phyloP scores from a whole-genome alignment of 257 asterid genomes.

The Penstemon eatonii region DNA sequence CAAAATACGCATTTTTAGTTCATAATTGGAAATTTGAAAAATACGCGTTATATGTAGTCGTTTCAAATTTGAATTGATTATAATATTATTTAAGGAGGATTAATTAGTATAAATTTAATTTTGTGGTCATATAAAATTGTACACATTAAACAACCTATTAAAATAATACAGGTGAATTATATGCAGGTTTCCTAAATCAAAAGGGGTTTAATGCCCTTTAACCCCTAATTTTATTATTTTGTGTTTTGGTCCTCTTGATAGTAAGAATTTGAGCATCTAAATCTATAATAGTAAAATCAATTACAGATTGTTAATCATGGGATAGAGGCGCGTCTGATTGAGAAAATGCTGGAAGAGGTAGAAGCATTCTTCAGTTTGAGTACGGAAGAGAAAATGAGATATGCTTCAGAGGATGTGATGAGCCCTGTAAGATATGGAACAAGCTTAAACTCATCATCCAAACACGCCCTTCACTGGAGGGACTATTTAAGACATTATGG shows the following conservation, averaged over 20 bases:
- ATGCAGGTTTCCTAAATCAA: too few relatives aligned
- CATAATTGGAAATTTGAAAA: too few relatives aligned
- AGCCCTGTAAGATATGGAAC: slow-evolving; percentile 56
- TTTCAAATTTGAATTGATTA: too few relatives aligned
- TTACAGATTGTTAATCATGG: slow-evolving; percentile 50
- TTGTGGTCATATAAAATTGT: too few relatives aligned
- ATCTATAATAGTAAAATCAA: neutral
- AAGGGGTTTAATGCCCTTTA: too few relatives aligned
- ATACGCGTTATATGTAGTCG: too few relatives aligned
- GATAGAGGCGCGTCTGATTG: slow-evolving; percentile 29
- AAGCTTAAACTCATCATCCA: slow-evolving; percentile 49
- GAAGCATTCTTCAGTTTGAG: slow-evolving; percentile 42
- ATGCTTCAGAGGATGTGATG: slow-evolving; percentile 58
- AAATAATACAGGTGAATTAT: too few relatives aligned
- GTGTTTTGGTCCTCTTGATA: neutral
- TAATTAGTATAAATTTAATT: too few relatives aligned
- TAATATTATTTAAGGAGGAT: too few relatives aligned
- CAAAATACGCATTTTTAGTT: too few relatives aligned
- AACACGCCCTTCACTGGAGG: slow-evolving; percentile 56
- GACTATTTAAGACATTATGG: slow-evolving; percentile 61
- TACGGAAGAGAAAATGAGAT: slow-evolving; percentile 46
- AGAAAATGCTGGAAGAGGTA: slow-evolving; percentile 36
- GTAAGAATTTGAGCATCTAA: too few relatives aligned
- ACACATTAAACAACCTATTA: too few relatives aligned
- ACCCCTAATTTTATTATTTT: neutral